These are phyloP conservation scores for Pseudocercospora fijiensis DNA, from an alignment of 2,329 filamentous ascomycete species.

Conservation along the genomic window DNA sequence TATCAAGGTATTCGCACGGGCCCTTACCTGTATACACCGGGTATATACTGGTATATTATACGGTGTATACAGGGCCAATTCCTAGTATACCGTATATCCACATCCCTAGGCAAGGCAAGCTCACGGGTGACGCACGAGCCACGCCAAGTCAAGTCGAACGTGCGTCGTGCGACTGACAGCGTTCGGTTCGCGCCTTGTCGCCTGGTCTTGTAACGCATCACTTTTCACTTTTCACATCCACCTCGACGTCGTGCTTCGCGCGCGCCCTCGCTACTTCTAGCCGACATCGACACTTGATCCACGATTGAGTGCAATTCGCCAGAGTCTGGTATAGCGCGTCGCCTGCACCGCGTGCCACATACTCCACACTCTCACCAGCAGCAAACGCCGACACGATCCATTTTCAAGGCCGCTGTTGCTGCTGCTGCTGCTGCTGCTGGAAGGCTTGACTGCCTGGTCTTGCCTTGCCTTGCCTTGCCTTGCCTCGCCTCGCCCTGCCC, in stretches of 20 bases:
- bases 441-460: background rate
- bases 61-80: no score
- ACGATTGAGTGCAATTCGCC: background rate
- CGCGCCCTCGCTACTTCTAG: background rate
- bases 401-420: background rate
- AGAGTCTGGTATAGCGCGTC: background rate
- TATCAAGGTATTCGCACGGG: no score
- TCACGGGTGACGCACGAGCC: no score
- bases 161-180: no score
- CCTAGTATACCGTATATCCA: no score
- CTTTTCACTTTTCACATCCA: background rate
- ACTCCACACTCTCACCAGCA: background rate
- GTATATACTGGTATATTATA: no score
- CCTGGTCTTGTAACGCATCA: background rate
- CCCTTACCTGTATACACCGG: no score
- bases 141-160: no score
- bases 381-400: background rate
- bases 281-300: background rate
- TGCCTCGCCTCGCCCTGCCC: background rate
- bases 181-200: no score
- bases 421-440: background rate
- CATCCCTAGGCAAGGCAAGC: no score
- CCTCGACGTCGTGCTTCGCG: background rate
- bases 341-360: background rate
- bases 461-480: background rate